Conservation (phyloP, 75 land plant species). For the Cunninghamia lanceolata region DNA sequence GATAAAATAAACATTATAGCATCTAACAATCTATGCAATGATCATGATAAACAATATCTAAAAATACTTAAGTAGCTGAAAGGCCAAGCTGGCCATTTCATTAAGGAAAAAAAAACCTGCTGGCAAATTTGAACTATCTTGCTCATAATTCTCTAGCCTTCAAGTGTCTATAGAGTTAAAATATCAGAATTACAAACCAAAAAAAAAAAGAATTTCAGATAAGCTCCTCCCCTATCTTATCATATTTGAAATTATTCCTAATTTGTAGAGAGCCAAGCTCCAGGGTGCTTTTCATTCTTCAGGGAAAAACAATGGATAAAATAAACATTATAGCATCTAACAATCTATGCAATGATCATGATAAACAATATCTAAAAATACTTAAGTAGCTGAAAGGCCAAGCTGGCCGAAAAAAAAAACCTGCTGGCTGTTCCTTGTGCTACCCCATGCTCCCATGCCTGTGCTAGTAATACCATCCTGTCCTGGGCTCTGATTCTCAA, state of each 20-base stretch:
- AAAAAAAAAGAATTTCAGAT: neutral
- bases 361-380: neutral
- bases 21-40: neutral
- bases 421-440: conserved; percentile 43
- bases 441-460: conserved; percentile 43
- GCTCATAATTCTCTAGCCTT: neutral
- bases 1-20: neutral
- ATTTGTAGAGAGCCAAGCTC: neutral
- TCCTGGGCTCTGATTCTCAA: conserved; percentile 31
- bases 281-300: neutral
- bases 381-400: neutral
- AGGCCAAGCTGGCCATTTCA: neutral
- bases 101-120: no score
- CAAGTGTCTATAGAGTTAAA: neutral
- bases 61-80: neutral
- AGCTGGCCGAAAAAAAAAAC: conserved; percentile 19
- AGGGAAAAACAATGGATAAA: neutral
- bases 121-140: neutral
- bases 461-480: conserved; percentile 34
- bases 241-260: neutral
- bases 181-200: neutral
- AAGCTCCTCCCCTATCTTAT: neutral
- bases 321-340: neutral
- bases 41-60: neutral
- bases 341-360: neutral